Percentiles rank a stretch among this genome's conserved stretches.
Evolutionary conservation across 1,284 basidiomycete species (phyloP).

Genomic region (Apiotrichum veenhuisii): DNA sequence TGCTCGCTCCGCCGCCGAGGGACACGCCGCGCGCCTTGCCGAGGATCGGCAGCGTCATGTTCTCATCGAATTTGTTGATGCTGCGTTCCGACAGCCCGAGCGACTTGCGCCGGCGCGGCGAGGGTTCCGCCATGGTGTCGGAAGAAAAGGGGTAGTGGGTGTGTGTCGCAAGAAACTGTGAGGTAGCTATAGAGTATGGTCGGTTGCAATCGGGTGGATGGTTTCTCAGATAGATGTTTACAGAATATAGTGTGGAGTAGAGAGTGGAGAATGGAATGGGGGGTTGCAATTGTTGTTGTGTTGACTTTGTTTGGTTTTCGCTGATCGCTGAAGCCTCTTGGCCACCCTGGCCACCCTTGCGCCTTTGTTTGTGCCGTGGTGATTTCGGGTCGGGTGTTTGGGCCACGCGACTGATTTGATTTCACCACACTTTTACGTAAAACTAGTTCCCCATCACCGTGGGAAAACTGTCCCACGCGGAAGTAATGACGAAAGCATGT

Average conservation of each 20-base stretch:
- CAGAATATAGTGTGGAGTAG: too few relatives aligned
- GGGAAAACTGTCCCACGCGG: slow-evolving; percentile 8
- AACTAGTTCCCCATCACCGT: background rate
- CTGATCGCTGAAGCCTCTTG: too few relatives aligned
- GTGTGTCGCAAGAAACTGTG: too few relatives aligned
- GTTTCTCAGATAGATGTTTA: too few relatives aligned
- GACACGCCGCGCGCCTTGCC: slow-evolving; percentile 24
- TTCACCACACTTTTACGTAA: background rate
- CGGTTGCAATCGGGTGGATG: too few relatives aligned
- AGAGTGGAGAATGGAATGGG: background rate
- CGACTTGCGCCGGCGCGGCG: slow-evolving; percentile 23
- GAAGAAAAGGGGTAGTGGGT: background rate
- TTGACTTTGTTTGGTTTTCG: background rate
- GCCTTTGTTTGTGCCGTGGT: slow-evolving; percentile 19
- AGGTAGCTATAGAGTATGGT: too few relatives aligned
- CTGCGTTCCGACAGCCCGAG: slow-evolving; percentile 28
- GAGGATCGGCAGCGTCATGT: slow-evolving; percentile 24
- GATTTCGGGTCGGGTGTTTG: slow-evolving; percentile 2
- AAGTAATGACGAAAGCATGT: background rate
- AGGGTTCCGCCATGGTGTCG: slow-evolving; percentile 20
- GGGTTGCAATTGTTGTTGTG: background rate
- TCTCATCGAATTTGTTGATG: slow-evolving; percentile 25
- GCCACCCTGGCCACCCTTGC: too few relatives aligned
- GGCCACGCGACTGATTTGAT: slow-evolving; percentile 9
- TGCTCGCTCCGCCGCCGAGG: slow-evolving; percentile 13